Percentiles rank a stretch among this genome's conserved stretches.
Evolutionary conservation across 202 grass and related monocot genomes (phyloP).

Genomic region (Digitaria exilis): DNA sequence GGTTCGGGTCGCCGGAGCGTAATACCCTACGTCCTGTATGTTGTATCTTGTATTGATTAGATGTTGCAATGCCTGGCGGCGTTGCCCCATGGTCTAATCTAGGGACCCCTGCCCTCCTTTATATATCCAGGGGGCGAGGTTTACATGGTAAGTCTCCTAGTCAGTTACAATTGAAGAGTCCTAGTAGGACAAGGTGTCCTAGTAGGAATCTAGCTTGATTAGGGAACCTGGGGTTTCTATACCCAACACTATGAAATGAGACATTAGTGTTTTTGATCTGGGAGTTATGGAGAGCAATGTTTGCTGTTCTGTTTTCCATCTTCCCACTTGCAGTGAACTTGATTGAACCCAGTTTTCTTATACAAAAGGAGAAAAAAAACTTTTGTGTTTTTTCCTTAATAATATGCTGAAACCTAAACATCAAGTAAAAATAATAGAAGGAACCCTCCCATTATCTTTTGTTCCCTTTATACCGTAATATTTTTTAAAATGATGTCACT

Average conservation of each 20-base stretch:
- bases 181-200: too few species aligned
- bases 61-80: too few species aligned
- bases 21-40: too few species aligned
- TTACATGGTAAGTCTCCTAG: too few species aligned
- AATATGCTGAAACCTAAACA: background rate
- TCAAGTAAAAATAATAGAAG: background rate
- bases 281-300: background rate
- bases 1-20: too few species aligned
- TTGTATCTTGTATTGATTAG: too few species aligned
- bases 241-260: background rate
- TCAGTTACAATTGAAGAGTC: too few species aligned
- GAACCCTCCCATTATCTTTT: background rate
- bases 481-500: slow-evolving; percentile 31
- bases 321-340: background rate
- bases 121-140: too few species aligned
- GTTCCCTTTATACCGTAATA: background rate
- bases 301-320: background rate
- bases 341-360: background rate
- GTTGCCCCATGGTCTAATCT: too few species aligned
- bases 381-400: background rate
- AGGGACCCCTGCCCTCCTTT: too few species aligned
- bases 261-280: background rate
- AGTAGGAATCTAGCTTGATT: too few species aligned
- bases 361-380: background rate
- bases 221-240: too few species aligned